phyloP scores from a whole-genome alignment of 257 asterid genomes.

The Lycium barbarum region DNA sequence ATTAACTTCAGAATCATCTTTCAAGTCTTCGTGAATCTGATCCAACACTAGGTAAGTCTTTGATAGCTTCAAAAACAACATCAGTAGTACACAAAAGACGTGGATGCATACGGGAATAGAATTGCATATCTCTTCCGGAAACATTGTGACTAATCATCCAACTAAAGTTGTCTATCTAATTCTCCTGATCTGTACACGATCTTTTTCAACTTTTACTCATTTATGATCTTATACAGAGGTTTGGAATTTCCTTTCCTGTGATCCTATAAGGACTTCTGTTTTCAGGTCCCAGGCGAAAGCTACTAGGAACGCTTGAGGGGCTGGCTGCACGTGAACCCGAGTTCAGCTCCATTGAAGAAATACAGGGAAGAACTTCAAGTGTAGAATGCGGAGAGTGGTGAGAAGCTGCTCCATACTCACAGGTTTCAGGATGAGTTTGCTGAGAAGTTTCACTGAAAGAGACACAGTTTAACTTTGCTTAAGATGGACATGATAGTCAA shows the following conservation, averaged over 20 bases:
- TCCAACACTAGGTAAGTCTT: background rate
- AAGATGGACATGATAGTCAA: background rate
- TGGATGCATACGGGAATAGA: background rate
- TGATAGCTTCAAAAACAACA: background rate
- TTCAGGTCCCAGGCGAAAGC: constrained; percentile 36
- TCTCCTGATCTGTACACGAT: constrained; percentile 20
- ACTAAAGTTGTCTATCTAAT: constrained; percentile 5
- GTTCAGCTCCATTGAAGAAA: constrained; percentile 51
- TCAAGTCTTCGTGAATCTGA: background rate
- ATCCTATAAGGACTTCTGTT: constrained; percentile 26
- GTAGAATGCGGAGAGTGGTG: constrained; percentile 66
- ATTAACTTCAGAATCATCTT: background rate
- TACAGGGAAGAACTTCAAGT: constrained; percentile 50
- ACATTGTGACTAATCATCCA: background rate
- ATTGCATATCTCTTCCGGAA: background rate
- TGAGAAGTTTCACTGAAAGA: constrained; percentile 49
- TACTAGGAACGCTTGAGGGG: constrained; percentile 43
- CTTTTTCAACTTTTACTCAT: background rate
- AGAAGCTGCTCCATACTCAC: constrained; percentile 41
- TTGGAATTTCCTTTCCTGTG: constrained; percentile 48
- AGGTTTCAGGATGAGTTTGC: constrained; percentile 46
- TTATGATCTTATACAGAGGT: constrained; percentile 26
- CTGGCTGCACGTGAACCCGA: constrained; percentile 39
- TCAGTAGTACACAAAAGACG: background rate
- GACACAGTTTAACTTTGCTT: constrained; percentile 3